Evolutionary conservation across 495 filamentous ascomycete species (phyloP).

Genomic region (Durotheca rogersii): DNA sequence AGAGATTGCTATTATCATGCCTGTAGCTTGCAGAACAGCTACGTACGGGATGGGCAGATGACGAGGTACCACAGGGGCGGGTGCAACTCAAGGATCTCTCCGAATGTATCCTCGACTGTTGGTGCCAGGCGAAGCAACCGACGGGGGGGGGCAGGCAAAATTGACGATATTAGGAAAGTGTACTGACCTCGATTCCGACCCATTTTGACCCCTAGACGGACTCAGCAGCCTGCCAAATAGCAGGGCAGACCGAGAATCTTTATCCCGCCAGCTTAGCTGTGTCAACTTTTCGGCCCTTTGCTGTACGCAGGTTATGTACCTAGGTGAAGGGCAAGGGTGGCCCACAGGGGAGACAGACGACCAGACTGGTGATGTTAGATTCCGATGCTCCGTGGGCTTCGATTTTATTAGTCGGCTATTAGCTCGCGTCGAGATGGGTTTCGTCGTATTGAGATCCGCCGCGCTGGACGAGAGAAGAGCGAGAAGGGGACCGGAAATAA

Average conservation of each 20-base stretch:
- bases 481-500: slow-evolving; percentile 6
- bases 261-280: slow-evolving; percentile 25
- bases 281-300: slow-evolving; percentile 4
- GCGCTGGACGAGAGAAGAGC: slow-evolving; percentile 6
- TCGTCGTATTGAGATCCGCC: slow-evolving; percentile 10
- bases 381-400: slow-evolving; percentile 12
- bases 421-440: slow-evolving; percentile 1
- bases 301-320: slow-evolving; percentile 14
- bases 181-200: slow-evolving; percentile 53
- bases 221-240: slow-evolving; percentile 8
- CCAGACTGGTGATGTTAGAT: slow-evolving; percentile 15
- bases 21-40: background rate
- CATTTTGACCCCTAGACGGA: slow-evolving; percentile 29
- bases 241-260: background rate
- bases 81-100: slow-evolving; percentile 2
- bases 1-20: no score
- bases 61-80: background rate
- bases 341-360: slow-evolving; percentile 18
- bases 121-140: background rate
- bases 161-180: slow-evolving; percentile 17
- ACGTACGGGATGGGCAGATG: background rate
- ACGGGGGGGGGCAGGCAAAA: background rate
- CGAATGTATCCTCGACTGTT: slow-evolving; percentile 3
- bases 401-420: slow-evolving; percentile 16
- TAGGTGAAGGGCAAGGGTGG: slow-evolving; percentile 17